A percentile compares a stretch with the other conserved stretches of the same genome.
Conservation (phyloP, 2,329 filamentous ascomycete species). For the Dactylellina leptospora region DNA sequence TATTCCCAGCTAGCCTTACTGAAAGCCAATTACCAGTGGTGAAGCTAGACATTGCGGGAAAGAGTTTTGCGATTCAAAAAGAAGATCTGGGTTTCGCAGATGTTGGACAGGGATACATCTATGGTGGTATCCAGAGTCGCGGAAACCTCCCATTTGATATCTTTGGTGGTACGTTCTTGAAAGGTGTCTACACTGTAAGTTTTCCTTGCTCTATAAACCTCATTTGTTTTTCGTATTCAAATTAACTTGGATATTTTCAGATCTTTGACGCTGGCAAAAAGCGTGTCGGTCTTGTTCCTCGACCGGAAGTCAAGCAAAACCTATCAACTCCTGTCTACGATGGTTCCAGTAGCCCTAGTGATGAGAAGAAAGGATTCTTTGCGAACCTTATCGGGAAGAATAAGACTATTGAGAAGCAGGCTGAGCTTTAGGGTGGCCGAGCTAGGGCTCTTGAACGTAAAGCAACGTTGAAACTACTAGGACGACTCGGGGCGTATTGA, state of each 20-base stretch:
- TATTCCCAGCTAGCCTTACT: slow-evolving; percentile 68
- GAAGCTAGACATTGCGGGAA: slow-evolving; percentile 71
- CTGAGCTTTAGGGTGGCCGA: slow-evolving; percentile 40
- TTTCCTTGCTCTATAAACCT: slow-evolving; percentile 26
- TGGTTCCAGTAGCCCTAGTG: slow-evolving; percentile 2
- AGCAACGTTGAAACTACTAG: slow-evolving; percentile 16
- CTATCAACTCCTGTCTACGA: slow-evolving; percentile 20
- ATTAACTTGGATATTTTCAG: slow-evolving; percentile 58
- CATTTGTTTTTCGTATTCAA: background rate
- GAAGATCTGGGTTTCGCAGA: slow-evolving; percentile 70
- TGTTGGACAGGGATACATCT: slow-evolving; percentile 67
- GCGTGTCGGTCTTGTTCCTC: slow-evolving; percentile 70
- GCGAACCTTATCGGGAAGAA: slow-evolving; percentile 29
- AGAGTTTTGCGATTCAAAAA: slow-evolving; percentile 70
- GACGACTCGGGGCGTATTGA: slow-evolving; percentile 19
- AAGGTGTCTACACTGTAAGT: slow-evolving; percentile 71
- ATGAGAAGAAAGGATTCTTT: slow-evolving; percentile 18
- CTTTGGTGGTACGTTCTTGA: slow-evolving; percentile 71
- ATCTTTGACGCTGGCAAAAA: slow-evolving; percentile 71
- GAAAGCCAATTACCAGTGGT: slow-evolving; percentile 68
- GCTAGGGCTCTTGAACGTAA: slow-evolving; percentile 25
- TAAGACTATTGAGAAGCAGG: slow-evolving; percentile 47
- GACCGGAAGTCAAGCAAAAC: slow-evolving; percentile 60
- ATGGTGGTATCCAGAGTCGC: slow-evolving; percentile 73
- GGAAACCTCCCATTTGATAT: slow-evolving; percentile 71